Conservation (phyloP, 345 rosid species). For the Gossypium longicalyx region DNA sequence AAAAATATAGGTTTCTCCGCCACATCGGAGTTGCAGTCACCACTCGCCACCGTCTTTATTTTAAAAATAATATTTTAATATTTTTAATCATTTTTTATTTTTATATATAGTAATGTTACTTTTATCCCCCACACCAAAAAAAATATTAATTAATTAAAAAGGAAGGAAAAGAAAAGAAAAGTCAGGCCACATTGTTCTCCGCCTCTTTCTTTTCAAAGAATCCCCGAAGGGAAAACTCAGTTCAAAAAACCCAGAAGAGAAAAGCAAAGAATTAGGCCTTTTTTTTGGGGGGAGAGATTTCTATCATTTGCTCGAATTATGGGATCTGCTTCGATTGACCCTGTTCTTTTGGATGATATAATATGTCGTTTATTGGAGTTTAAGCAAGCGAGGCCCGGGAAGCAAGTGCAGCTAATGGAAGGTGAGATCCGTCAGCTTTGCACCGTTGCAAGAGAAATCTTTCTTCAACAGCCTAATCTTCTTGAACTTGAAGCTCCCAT, state of each 20-base stretch:
- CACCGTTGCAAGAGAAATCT: slow-evolving; percentile 55
- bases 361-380: slow-evolving; percentile 61
- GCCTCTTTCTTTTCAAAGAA: neutral
- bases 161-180: neutral
- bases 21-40: slow-evolving; percentile 29
- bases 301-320: slow-evolving; percentile 1
- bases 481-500: slow-evolving; percentile 92
- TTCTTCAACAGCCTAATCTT: slow-evolving; percentile 83
- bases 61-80: neutral
- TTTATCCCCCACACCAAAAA: neutral
- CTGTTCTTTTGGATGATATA: slow-evolving; percentile 65
- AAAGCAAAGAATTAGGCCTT: slow-evolving; percentile 16
- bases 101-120: neutral
- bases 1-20: slow-evolving; percentile 24
- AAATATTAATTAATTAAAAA: neutral
- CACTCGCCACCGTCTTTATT: slow-evolving; percentile 3
- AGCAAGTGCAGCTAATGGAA: slow-evolving; percentile 80
- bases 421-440: slow-evolving; percentile 87
- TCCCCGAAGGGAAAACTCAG: neutral
- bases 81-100: neutral
- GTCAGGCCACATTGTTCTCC: slow-evolving; percentile 1
- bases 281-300: neutral
- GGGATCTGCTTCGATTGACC: slow-evolving; percentile 43
- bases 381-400: slow-evolving; percentile 58
- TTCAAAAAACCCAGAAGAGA: slow-evolving; percentile 5